Percentiles rank a stretch among this genome's conserved stretches.
Conservation (phyloP, 164 flowering plant species). For the Dillenia turbinata region DNA sequence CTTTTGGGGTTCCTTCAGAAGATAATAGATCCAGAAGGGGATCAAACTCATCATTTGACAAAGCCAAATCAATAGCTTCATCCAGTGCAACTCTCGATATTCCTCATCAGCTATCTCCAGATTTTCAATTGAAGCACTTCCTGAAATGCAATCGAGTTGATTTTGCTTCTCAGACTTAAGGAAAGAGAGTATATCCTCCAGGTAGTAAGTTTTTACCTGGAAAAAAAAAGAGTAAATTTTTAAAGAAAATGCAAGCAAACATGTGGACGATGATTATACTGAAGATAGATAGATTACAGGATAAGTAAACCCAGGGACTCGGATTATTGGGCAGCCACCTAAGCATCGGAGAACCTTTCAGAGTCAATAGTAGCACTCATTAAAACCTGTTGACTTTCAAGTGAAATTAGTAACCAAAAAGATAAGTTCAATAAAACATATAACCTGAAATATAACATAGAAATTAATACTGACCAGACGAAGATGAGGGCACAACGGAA, state of each 20-base stretch:
- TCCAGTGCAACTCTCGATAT: slow-evolving; percentile 52
- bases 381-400: slow-evolving; percentile 69
- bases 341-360: slow-evolving; percentile 90
- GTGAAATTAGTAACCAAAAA: not conserved
- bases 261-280: not conserved
- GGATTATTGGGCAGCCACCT: slow-evolving; percentile 91
- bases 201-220: slow-evolving; percentile 76
- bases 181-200: slow-evolving; percentile 85
- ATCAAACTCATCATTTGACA: slow-evolving; percentile 78
- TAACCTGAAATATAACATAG: not conserved
- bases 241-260: slow-evolving; percentile 3
- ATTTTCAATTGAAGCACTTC: slow-evolving; percentile 18
- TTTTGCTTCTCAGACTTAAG: slow-evolving; percentile 40
- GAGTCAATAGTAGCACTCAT: slow-evolving; percentile 99
- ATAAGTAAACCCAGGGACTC: slow-evolving; percentile 95
- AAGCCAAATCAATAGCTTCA: slow-evolving; percentile 78
- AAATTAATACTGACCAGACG: slow-evolving; percentile 64
- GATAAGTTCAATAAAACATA: not conserved
- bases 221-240: slow-evolving; percentile 8
- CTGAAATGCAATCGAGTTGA: slow-evolving; percentile 29
- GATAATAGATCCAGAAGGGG: slow-evolving; percentile 67
- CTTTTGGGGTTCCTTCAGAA: slow-evolving; percentile 39
- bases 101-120: slow-evolving; percentile 38
- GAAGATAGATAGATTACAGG: slow-evolving; percentile 45
- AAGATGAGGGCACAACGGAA: slow-evolving; percentile 68